A percentile compares a stretch with the other conserved stretches of the same genome.
Evolutionary conservation across 208 protist species (phyloP).

Genomic region (Hexamita inflata): DNA sequence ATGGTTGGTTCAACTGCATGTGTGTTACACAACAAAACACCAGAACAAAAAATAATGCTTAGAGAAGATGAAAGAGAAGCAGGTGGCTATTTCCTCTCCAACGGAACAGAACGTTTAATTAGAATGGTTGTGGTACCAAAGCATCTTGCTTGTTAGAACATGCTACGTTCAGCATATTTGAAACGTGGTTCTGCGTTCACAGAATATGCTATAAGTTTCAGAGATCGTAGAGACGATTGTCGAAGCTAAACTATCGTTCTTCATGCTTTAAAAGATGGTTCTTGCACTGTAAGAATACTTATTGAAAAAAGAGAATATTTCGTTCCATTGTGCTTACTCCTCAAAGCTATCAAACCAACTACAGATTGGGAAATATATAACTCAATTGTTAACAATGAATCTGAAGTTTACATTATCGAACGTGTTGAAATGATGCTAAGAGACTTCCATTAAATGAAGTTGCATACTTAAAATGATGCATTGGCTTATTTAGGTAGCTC

Average conservation of each 20-base stretch:
- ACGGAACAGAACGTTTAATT: background rate
- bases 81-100: slow-evolving; percentile 29
- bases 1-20: slow-evolving; percentile 26
- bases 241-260: slow-evolving; percentile 74
- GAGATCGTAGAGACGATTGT: slow-evolving; percentile 73
- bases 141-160: background rate
- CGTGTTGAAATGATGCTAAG: slow-evolving; percentile 51
- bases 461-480: slow-evolving; percentile 41
- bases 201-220: slow-evolving; percentile 72
- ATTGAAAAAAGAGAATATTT: slow-evolving; percentile 61
- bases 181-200: slow-evolving; percentile 76
- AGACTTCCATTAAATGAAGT: background rate
- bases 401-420: slow-evolving; percentile 54
- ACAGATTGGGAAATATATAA: slow-evolving; percentile 64
- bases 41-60: background rate
- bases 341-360: slow-evolving; percentile 53
- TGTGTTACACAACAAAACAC: slow-evolving; percentile 10
- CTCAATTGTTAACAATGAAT: slow-evolving; percentile 34
- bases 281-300: slow-evolving; percentile 51
- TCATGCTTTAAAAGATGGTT: slow-evolving; percentile 75
- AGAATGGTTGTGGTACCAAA: slow-evolving; percentile 6
- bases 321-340: slow-evolving; percentile 55
- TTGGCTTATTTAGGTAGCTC: slow-evolving; percentile 40
- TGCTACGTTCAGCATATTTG: slow-evolving; percentile 51
- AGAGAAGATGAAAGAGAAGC: slow-evolving; percentile 23